A percentile compares a stretch with the other conserved stretches of the same genome.
Evolutionary conservation across 192 early-diverging fungal species (phyloP).

Genomic region (Endogone sp.): DNA sequence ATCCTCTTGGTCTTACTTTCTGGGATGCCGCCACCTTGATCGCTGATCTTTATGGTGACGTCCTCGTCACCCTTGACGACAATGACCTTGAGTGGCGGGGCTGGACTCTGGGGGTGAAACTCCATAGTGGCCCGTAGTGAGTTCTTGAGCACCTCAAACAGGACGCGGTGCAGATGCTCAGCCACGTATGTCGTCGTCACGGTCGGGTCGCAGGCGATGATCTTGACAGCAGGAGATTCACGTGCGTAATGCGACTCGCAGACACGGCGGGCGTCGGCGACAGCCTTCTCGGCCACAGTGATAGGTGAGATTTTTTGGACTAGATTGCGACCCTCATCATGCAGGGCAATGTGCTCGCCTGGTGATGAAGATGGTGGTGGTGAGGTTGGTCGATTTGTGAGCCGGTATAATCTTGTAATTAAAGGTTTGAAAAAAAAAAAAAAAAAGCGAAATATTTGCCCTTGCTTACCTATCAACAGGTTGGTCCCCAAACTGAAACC

Average conservation of each 20-base stretch:
- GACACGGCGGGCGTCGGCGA: not conserved
- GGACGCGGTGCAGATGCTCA: conserved; percentile 1
- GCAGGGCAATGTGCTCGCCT: conserved; percentile 1
- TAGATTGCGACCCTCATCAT: not conserved
- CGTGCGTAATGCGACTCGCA: not conserved
- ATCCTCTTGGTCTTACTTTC: conserved; percentile 49
- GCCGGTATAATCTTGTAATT: too few species aligned
- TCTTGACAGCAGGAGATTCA: not conserved
- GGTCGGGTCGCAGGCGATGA: not conserved
- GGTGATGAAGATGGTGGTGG: too few species aligned
- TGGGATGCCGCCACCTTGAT: conserved; percentile 61
- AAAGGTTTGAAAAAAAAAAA: too few species aligned
- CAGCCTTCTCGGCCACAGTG: not conserved
- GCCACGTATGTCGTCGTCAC: not conserved
- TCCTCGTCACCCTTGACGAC: conserved; percentile 59
- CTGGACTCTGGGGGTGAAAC: not conserved
- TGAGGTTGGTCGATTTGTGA: too few species aligned
- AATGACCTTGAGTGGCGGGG: conserved; percentile 49
- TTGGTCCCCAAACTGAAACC: not conserved
- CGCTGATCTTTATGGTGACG: conserved; percentile 58
- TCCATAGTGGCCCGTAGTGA: not conserved
- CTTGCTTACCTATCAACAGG: too few species aligned
- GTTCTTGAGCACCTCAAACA: not conserved
- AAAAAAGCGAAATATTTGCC: too few species aligned
- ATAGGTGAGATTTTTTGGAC: not conserved